Base-by-base conservation (phyloP, 768 basidiomycete species). In the Trichaptum fuscoviolaceum region DNA sequence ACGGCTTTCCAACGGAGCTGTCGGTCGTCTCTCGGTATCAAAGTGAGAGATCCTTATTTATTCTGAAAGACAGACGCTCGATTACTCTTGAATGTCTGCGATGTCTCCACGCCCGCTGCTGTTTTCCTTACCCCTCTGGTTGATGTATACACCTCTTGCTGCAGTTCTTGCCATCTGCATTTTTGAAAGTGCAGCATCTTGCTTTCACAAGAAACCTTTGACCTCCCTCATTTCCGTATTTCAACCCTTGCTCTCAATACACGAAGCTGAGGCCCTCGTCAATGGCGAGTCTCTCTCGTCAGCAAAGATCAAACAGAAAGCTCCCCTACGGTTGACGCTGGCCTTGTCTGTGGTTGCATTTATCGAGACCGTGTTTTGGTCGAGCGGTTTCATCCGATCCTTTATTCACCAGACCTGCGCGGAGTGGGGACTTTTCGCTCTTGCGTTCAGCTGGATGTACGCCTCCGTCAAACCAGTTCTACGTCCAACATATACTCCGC, bases 381-480 rank as follows among this genome's bases (percentile, higher is more conserved):
- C 42, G 42, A 20, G 42, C 12, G 15, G 42, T 20, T 12, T 84
- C n/a, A 84, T 85, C 7, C 92, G 84, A 72, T 70, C 71, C 18
- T 69, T 87, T 17, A 68, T 79, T 20, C 75, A 75, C 52, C 25
- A 61, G 30, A 23, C 59, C 7, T 10, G 35, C 68, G 1, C 81
- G 81, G 78, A 69, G 65, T 17, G 79, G 75, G 20, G 66, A 81
- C 1, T 77, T 77, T 76, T 89, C 62, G 71, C 88, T 30, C 70
- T 85, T 26, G 84, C 86, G 0, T 68, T 77, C 0, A 77, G 85
- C 3, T 93, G 92, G 92, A 73, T 90, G 57, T 92, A 91, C 70
- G 85, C 88, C 0, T 73, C 85, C 24, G 70, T 81, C 24, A 85
- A 86, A 60, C 85, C 88, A 1, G 76, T 89, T 15, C 71, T 81